Evolutionary conservation across 306 rosid genomes (phyloP).

Genomic region (Bauhinia variegata): DNA sequence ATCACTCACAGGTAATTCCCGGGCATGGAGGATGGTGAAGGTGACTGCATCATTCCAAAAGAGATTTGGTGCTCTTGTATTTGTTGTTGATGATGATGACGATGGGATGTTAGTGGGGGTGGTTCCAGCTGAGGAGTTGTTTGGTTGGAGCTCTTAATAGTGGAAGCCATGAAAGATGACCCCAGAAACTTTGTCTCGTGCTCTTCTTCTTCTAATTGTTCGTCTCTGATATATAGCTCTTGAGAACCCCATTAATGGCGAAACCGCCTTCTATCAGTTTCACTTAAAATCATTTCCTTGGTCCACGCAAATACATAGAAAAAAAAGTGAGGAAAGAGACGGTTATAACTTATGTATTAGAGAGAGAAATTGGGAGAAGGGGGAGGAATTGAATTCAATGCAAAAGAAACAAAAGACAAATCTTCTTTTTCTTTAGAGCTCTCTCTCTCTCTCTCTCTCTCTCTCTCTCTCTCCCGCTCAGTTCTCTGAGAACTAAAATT

Average conservation of each 20-base stretch:
- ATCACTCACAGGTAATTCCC: constrained; percentile 68
- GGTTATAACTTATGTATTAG: constrained; percentile 51
- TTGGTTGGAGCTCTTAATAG: constrained; percentile 46
- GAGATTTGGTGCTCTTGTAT: constrained; percentile 54
- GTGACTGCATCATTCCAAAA: constrained; percentile 73
- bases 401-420: constrained; percentile 50
- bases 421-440: constrained; percentile 19
- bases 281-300: constrained; percentile 34
- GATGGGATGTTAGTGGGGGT: constrained; percentile 52
- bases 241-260: constrained; percentile 50
- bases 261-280: constrained; percentile 51
- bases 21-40: constrained; percentile 65
- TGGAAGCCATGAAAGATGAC: constrained; percentile 59
- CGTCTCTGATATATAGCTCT: constrained; percentile 40
- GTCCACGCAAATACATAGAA: constrained; percentile 33
- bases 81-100: constrained; percentile 38
- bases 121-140: constrained; percentile 46
- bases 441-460: too few relatives aligned
- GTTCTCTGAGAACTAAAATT: constrained; percentile 41
- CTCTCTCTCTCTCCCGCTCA: constrained; percentile 22
- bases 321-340: too few relatives aligned
- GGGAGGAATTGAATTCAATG: constrained; percentile 51
- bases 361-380: too few relatives aligned
- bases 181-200: constrained; percentile 39
- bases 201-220: constrained; percentile 32